Evolutionary conservation across 2,329 filamentous ascomycete genomes (phyloP), one percentile per base, ranked within the genome.

Genomic region (Stylonectria norvegica): DNA sequence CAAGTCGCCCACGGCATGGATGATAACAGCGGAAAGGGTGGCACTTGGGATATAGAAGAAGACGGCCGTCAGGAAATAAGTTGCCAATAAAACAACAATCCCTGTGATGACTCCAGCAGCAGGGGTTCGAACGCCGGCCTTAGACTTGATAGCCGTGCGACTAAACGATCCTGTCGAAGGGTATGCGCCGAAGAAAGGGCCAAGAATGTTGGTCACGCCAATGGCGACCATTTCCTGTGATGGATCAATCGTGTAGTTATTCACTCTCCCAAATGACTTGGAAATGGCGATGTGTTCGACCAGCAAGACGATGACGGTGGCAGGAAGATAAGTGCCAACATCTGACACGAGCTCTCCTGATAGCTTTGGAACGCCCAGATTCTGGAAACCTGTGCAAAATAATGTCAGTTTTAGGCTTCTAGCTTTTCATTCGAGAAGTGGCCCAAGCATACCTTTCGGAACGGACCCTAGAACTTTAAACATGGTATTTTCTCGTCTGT

Each of bases 221-320:
- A 97, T 95, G 16, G 89, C 91, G 33, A 98, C 87, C 67, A 98
- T 78, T 63, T 98, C 91, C 63, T 98, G 91, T 0, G 91, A 96
- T 0, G 93, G 90, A 54, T 96, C 83, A 61, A 98, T 96, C 12
- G 81, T 84, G 66, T 98, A 98, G 69, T 95, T 95, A 71, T 96
- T 97, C 55, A 96, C 79, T 43, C 91, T 80, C 8, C 93, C 93
- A 53, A 98, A 97, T 0, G 91, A 96, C 64, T 97, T 98, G 14
- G 90, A 89, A 48, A 97, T 96, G 34, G 91, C 89, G 55, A 97
- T 95, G 62, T 97, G 91, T 66, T 97, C 93, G 46, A 97, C 94
- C 23, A 97, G 75, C 42, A 97, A 75, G n/a, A 98, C 90, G 50
- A 97, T 95, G 37, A 96, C 83, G 1, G 86, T 84, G 6, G 86